Evolutionary conservation across 2,329 filamentous ascomycete species (phyloP).

Genomic region (Metarhizium rileyi): DNA sequence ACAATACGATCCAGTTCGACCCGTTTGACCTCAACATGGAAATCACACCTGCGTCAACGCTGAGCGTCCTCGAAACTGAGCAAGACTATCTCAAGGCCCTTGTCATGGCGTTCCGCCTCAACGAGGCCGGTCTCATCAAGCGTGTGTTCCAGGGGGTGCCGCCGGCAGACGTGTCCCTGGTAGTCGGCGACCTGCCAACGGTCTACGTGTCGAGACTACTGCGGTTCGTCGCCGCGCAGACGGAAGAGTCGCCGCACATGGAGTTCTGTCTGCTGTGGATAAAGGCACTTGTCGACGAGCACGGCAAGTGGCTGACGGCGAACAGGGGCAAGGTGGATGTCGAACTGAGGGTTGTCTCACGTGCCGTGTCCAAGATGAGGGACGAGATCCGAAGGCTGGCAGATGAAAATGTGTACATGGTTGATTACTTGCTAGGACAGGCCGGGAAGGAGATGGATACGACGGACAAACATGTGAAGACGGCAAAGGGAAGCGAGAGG

Average conservation of each 20-base stretch:
- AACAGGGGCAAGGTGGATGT: constrained; percentile 71
- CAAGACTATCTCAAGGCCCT: constrained; percentile 83
- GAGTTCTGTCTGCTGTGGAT: constrained; percentile 95
- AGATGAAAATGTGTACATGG: constrained; percentile 80
- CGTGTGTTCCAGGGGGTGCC: constrained; percentile 81
- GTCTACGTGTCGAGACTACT: constrained; percentile 82
- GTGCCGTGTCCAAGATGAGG: constrained; percentile 70
- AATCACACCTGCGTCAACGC: constrained; percentile 78
- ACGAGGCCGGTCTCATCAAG: constrained; percentile 71
- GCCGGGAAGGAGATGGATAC: constrained; percentile 22
- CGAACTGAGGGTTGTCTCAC: constrained; percentile 73
- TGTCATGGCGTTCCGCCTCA: constrained; percentile 94
- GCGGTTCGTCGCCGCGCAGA: constrained; percentile 78
- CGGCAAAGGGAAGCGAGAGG: constrained; percentile 10
- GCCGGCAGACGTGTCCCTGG: constrained; percentile 60
- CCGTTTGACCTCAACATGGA: constrained; percentile 93
- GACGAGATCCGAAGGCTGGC: constrained; percentile 74
- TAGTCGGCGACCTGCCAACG: constrained; percentile 68
- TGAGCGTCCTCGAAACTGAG: constrained; percentile 56
- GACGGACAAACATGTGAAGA: constrained; percentile 13
- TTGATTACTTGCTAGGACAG: constrained; percentile 67
- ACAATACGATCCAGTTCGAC: constrained; percentile 77
- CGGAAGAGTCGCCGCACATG: constrained; percentile 83
- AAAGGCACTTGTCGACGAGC: constrained; percentile 68
- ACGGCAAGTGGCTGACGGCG: constrained; percentile 77